These are phyloP conservation scores for Albifimbria verrucaria DNA, from an alignment of 2,329 filamentous ascomycete species.

Conservation along the genomic window DNA sequence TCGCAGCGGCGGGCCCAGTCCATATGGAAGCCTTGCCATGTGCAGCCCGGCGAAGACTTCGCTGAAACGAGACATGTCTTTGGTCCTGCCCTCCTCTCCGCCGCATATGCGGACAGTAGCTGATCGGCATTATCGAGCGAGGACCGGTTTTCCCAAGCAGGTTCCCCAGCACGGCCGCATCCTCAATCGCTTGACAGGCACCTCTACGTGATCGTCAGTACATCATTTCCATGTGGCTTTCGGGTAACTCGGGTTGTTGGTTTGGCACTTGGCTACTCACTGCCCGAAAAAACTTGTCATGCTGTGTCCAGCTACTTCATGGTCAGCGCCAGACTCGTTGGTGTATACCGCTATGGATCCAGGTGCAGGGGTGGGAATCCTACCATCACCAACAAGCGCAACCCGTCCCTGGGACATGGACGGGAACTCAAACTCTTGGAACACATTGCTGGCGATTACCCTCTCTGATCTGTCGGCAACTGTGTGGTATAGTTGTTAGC, in stretches of 20 bases:
- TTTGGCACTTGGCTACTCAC: conserved; percentile 7
- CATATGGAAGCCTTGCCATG: conserved; percentile 12
- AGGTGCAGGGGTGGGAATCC: neutral
- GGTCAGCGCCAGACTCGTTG: neutral
- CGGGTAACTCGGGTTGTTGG: neutral
- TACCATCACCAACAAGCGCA: conserved; percentile 15
- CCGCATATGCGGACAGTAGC: conserved; percentile 9
- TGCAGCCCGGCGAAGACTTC: conserved; percentile 12
- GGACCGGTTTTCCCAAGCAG: conserved; percentile 8
- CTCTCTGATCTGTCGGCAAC: conserved; percentile 15
- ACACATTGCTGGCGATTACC: conserved; percentile 14
- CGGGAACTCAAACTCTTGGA: conserved; percentile 15
- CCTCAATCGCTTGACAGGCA: conserved; percentile 13
- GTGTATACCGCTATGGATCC: neutral
- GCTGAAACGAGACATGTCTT: conserved; percentile 13
- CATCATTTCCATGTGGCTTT: neutral
- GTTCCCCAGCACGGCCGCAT: conserved; percentile 13
- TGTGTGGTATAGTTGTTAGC: too few species aligned
- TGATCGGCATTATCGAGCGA: conserved; percentile 5
- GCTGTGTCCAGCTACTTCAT: conserved; percentile 13
- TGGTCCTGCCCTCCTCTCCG: conserved; percentile 9
- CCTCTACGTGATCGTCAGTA: conserved; percentile 4
- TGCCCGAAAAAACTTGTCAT: conserved; percentile 17
- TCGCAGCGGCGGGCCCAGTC: conserved; percentile 9
- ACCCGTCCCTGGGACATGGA: conserved; percentile 13